A percentile compares a stretch with the other conserved stretches of the same genome.
Conservation (phyloP, 345 rosid genomes). For the Gossypium thurberi region DNA sequence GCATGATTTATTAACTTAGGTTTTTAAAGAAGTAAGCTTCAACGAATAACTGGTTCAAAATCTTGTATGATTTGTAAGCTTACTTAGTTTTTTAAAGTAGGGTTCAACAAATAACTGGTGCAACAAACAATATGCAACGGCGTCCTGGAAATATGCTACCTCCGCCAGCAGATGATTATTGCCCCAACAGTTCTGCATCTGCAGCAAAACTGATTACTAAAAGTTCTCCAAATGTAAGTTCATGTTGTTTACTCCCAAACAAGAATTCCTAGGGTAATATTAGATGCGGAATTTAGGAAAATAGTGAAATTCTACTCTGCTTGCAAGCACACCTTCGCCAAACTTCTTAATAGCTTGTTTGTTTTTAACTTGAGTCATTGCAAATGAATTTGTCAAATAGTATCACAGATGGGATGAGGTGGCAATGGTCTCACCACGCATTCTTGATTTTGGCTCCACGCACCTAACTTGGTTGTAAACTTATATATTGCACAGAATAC, state of each 20-base stretch:
- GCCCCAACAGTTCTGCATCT: conserved; percentile 35
- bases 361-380: neutral
- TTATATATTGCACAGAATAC: conserved; percentile 35
- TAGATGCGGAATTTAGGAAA: neutral
- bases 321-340: neutral
- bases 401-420: neutral
- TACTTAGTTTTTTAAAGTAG: conserved; percentile 21
- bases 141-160: conserved; percentile 69
- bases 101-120: conserved; percentile 76
- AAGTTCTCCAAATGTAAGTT: conserved; percentile 56
- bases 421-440: neutral
- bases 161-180: conserved; percentile 66
- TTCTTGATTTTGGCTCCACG: neutral
- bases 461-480: neutral
- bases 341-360: neutral
- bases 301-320: neutral
- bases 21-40: conserved; percentile 25
- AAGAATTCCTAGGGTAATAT: neutral
- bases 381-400: neutral
- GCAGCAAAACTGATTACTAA: conserved; percentile 44
- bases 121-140: conserved; percentile 42
- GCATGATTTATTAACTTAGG: conserved; percentile 17
- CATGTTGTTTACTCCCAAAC: neutral
- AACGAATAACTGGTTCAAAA: neutral
- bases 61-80: neutral